A percentile compares a stretch with the other conserved stretches of the same genome.
Evolutionary conservation across 257 asterid genomes (phyloP).

Genomic region (Scutellaria minor): DNA sequence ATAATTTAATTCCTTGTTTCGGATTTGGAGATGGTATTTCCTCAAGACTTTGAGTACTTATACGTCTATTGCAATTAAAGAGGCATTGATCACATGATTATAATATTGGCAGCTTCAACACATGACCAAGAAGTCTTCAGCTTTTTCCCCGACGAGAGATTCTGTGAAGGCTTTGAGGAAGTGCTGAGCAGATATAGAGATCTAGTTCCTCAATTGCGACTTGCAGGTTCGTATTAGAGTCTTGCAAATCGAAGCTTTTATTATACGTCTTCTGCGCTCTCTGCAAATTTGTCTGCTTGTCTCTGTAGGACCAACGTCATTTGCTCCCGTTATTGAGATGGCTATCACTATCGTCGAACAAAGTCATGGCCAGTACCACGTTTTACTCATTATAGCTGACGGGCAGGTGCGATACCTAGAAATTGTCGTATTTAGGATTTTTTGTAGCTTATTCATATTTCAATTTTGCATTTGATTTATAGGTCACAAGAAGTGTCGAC

Average conservation of each 20-base stretch:
- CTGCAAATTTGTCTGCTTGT: conserved; percentile 7
- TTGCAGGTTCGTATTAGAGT: conserved; percentile 59
- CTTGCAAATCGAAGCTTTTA: background rate
- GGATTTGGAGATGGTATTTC: conserved; percentile 93
- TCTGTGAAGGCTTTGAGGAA: conserved; percentile 94
- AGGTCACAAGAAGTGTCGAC: conserved; percentile 96
- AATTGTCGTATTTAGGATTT: background rate
- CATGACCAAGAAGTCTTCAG: conserved; percentile 97
- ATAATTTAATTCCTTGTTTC: conserved; percentile 85
- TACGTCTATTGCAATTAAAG: conserved; percentile 16
- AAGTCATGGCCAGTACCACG: conserved; percentile 94
- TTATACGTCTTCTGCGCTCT: conserved; percentile 7
- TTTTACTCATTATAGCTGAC: conserved; percentile 82
- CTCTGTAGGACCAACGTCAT: conserved; percentile 86
- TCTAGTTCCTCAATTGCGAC: conserved; percentile 86
- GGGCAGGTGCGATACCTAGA: conserved; percentile 66
- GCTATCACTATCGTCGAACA: conserved; percentile 89
- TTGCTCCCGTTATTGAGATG: conserved; percentile 88
- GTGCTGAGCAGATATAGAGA: conserved; percentile 83
- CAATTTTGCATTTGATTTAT: conserved; percentile 27
- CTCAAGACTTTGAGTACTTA: conserved; percentile 10
- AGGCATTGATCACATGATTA: conserved; percentile 31
- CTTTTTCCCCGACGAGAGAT: conserved; percentile 77
- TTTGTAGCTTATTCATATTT: conserved; percentile 6
- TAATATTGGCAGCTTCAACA: conserved; percentile 78